Evolutionary conservation across 371 early-diverging fungal genomes (phyloP).

Genomic region (Mortierella sp.): DNA sequence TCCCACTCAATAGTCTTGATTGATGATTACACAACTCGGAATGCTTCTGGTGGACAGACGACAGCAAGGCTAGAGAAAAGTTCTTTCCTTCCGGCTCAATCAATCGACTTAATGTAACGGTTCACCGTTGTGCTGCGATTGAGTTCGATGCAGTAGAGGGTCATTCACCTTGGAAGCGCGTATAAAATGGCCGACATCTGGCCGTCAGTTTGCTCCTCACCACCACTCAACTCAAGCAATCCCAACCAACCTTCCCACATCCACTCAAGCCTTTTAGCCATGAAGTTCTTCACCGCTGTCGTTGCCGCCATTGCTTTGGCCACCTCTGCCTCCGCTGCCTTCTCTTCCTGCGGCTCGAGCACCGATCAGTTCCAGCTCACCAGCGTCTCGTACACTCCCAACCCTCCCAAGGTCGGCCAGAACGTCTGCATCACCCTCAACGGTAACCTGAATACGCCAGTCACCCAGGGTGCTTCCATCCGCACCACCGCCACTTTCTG

Average conservation of each 20-base stretch:
- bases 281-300: slow-evolving; percentile 49
- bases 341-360: slow-evolving; percentile 45
- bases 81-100: too few relatives aligned
- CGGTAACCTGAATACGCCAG: slow-evolving; percentile 26
- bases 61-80: too few relatives aligned
- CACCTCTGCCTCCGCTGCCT: slow-evolving; percentile 45
- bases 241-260: slow-evolving; percentile 5
- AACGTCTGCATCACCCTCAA: slow-evolving; percentile 42
- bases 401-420: slow-evolving; percentile 51
- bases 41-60: too few relatives aligned
- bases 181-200: neutral
- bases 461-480: slow-evolving; percentile 32
- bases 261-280: slow-evolving; percentile 9
- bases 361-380: slow-evolving; percentile 20
- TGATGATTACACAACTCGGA: too few relatives aligned
- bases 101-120: too few relatives aligned
- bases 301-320: slow-evolving; percentile 43
- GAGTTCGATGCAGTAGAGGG: too few relatives aligned
- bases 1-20: too few relatives aligned
- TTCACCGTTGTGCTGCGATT: too few relatives aligned
- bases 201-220: slow-evolving; percentile 1
- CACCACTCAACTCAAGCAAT: neutral
- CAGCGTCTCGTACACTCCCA: slow-evolving; percentile 39
- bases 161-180: neutral
- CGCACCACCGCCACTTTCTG: slow-evolving; percentile 35